phyloP scores from a whole-genome alignment of 192 early-diverging fungal species.

The Fimicolochytrium jonesii region DNA sequence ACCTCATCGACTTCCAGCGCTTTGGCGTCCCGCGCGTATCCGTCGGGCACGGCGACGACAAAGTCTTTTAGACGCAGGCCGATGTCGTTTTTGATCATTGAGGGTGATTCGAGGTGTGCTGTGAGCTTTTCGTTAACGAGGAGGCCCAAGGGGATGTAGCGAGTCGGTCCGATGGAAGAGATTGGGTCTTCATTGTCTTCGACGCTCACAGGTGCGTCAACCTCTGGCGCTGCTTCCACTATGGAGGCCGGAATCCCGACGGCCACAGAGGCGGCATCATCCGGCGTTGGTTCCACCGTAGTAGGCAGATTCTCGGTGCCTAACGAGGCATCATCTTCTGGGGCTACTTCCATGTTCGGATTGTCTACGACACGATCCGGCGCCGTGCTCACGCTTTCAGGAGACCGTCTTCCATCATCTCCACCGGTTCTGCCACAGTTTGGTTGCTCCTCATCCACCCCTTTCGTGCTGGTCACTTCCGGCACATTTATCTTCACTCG shows the following conservation, averaged over 20 bases:
- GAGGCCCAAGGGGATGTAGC: slow-evolving; percentile 21
- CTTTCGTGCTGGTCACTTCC: too few relatives aligned
- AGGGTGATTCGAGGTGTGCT: slow-evolving; percentile 13
- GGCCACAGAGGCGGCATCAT: too few relatives aligned
- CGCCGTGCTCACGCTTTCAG: background rate
- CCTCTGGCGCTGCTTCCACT: too few relatives aligned
- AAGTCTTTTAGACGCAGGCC: slow-evolving; percentile 57
- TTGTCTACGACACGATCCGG: background rate
- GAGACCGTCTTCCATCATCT: too few relatives aligned
- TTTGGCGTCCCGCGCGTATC: slow-evolving; percentile 37
- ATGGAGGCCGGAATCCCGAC: too few relatives aligned
- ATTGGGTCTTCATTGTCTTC: too few relatives aligned
- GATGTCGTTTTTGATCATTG: background rate
- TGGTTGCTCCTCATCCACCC: too few relatives aligned
- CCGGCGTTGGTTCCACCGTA: too few relatives aligned
- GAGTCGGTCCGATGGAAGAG: too few relatives aligned
- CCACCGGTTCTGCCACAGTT: too few relatives aligned
- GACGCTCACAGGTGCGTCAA: too few relatives aligned
- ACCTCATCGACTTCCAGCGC: slow-evolving; percentile 10
- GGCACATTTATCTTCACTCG: slow-evolving; percentile 3
- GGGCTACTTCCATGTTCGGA: too few relatives aligned
- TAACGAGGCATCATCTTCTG: background rate
- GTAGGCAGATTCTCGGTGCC: slow-evolving; percentile 3
- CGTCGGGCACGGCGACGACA: slow-evolving; percentile 65
- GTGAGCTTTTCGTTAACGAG: slow-evolving; percentile 25